Conservation (phyloP, 768 basidiomycete genomes). For the Coprinellus aureogranulatus region DNA sequence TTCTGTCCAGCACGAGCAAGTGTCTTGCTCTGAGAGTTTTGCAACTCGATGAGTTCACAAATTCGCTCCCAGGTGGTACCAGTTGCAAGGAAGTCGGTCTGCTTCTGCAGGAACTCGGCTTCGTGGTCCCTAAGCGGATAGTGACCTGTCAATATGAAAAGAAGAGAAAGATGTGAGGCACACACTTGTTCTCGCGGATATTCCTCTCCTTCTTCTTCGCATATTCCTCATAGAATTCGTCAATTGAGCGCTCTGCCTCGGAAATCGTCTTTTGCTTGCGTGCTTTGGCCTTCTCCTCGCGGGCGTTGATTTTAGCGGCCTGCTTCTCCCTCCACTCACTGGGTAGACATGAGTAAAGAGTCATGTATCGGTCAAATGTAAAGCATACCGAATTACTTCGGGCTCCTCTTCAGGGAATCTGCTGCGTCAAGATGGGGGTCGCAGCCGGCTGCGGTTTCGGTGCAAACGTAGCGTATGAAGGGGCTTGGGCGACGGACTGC, state of each 20-base stretch:
- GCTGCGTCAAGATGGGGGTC: slow-evolving; percentile 71
- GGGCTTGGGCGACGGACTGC: slow-evolving; percentile 32
- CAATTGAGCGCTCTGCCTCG: slow-evolving; percentile 82
- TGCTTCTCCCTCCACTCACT: slow-evolving; percentile 90
- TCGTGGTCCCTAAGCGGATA: slow-evolving; percentile 70
- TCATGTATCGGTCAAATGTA: neutral
- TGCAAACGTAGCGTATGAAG: slow-evolving; percentile 53
- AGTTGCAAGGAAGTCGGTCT: slow-evolving; percentile 72
- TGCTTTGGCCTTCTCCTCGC: slow-evolving; percentile 77
- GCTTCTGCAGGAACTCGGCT: slow-evolving; percentile 68
- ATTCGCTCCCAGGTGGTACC: slow-evolving; percentile 98
- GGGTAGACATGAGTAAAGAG: slow-evolving; percentile 6
- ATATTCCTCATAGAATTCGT: slow-evolving; percentile 89
- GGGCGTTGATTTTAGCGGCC: slow-evolving; percentile 73
- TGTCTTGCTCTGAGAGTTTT: slow-evolving; percentile 98
- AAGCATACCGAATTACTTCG: slow-evolving; percentile 74
- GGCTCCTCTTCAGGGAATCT: slow-evolving; percentile 77
- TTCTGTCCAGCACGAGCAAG: slow-evolving; percentile 81
- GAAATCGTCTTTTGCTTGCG: slow-evolving; percentile 80
- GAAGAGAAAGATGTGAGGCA: neutral
- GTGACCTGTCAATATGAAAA: neutral
- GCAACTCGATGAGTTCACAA: slow-evolving; percentile 76
- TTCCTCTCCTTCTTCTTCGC: slow-evolving; percentile 83
- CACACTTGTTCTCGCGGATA: slow-evolving; percentile 93
- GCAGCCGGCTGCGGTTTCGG: slow-evolving; percentile 74